phyloP scores from a whole-genome alignment of 192 early-diverging fungal genomes.

The Coemansia asiatica region DNA sequence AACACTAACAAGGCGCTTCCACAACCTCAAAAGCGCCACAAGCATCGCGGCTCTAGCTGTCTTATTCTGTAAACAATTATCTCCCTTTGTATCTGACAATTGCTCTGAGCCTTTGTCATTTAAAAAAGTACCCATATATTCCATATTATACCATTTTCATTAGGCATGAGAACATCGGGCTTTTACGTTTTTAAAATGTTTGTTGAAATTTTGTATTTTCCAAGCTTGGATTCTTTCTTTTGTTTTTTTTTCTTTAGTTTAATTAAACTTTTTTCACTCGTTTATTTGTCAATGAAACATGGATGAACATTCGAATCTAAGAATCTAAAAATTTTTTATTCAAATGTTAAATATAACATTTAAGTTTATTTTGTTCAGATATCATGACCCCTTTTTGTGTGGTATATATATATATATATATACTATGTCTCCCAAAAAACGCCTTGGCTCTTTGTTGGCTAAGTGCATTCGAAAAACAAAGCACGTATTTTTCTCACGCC shows the following conservation, averaged over 20 bases:
- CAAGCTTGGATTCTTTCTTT: not conserved
- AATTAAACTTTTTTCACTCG: not conserved
- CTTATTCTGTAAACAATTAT: conserved; percentile 4
- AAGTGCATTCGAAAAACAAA: too few species aligned
- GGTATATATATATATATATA: too few species aligned
- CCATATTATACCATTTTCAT: not conserved
- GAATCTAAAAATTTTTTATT: too few species aligned
- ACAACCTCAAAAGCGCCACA: conserved; percentile 15
- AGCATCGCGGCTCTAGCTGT: conserved; percentile 6
- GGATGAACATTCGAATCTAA: too few species aligned
- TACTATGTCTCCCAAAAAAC: too few species aligned
- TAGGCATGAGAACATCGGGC: not conserved
- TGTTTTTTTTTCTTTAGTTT: not conserved
- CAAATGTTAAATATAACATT: too few species aligned
- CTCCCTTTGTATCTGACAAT: not conserved
- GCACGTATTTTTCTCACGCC: not conserved
- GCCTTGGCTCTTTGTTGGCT: too few species aligned
- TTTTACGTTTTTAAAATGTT: not conserved
- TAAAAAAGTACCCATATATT: not conserved
- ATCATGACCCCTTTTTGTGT: too few species aligned
- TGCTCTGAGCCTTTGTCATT: not conserved
- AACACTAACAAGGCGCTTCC: conserved; percentile 42
- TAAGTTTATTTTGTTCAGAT: too few species aligned
- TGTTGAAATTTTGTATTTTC: not conserved
- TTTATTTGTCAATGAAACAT: not conserved